Evolutionary conservation across 2,329 filamentous ascomycete genomes (phyloP).

Genomic region (Albophoma yamanashiensis): DNA sequence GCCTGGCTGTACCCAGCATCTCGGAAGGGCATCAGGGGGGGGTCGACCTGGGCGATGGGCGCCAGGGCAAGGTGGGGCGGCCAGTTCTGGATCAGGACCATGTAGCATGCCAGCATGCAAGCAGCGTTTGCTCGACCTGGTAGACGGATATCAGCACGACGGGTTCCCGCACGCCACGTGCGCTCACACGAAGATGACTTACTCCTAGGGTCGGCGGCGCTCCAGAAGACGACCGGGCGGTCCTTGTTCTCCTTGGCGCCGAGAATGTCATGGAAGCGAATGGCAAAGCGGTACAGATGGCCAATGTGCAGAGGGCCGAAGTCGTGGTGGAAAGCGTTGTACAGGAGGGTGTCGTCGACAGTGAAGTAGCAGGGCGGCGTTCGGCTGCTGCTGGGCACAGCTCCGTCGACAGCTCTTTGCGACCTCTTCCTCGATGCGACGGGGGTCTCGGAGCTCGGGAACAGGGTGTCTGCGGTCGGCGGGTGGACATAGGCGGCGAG

Average conservation of each 20-base stretch:
- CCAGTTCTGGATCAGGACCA: slow-evolving; percentile 98
- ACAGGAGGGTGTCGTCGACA: slow-evolving; percentile 82
- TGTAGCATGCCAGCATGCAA: slow-evolving; percentile 92
- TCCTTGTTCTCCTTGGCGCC: slow-evolving; percentile 86
- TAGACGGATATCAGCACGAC: not conserved
- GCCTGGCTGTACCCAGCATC: slow-evolving; percentile 98
- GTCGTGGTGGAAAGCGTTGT: slow-evolving; percentile 98
- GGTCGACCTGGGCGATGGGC: slow-evolving; percentile 92
- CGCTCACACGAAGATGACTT: slow-evolving; percentile 26
- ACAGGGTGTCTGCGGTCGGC: slow-evolving; percentile 71
- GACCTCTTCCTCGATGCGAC: slow-evolving; percentile 24
- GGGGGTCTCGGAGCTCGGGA: slow-evolving; percentile 75
- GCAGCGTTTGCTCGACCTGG: slow-evolving; percentile 83
- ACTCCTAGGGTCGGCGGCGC: slow-evolving; percentile 83
- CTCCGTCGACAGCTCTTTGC: slow-evolving; percentile 49
- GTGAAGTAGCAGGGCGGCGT: slow-evolving; percentile 83
- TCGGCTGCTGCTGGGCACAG: slow-evolving; percentile 28
- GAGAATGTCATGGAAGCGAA: slow-evolving; percentile 90
- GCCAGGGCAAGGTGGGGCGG: slow-evolving; percentile 90
- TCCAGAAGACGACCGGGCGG: slow-evolving; percentile 91
- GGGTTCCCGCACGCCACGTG: not conserved
- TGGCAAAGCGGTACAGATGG: slow-evolving; percentile 91
- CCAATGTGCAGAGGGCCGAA: slow-evolving; percentile 97
- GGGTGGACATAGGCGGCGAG: slow-evolving; percentile 82
- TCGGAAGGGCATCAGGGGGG: slow-evolving; percentile 96